Evolutionary conservation across 2,329 filamentous ascomycete genomes (phyloP).

Genomic region (Pyrenophora seminiperda): DNA sequence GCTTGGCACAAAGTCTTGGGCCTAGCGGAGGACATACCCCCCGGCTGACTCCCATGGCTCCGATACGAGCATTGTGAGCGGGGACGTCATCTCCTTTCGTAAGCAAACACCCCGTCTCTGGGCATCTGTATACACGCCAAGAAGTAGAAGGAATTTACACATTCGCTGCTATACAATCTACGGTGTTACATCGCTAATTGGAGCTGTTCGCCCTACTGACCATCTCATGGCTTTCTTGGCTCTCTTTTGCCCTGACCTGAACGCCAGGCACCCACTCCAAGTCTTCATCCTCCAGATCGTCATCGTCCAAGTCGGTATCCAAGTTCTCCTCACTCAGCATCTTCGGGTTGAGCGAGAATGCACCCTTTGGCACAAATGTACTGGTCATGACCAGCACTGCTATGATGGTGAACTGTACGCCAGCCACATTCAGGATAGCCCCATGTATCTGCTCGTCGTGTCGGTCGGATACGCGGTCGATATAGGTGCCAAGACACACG

Average conservation of each 20-base stretch:
- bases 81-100: too few species aligned
- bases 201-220: conserved; percentile 26
- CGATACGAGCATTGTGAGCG: too few species aligned
- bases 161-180: not conserved
- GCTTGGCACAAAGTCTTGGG: too few species aligned
- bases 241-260: conserved; percentile 24
- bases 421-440: conserved; percentile 53
- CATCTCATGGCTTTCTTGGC: conserved; percentile 32
- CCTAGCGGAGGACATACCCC: too few species aligned
- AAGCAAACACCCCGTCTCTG: too few species aligned
- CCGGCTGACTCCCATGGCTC: too few species aligned
- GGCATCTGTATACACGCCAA: too few species aligned
- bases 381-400: conserved; percentile 50
- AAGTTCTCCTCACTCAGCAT: conserved; percentile 50
- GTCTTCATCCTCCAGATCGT: conserved; percentile 25
- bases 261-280: conserved; percentile 29
- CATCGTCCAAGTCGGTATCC: conserved; percentile 26
- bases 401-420: conserved; percentile 57
- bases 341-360: conserved; percentile 53
- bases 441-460: conserved; percentile 47
- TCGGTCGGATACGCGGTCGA: conserved; percentile 51
- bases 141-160: not conserved
- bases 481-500: conserved; percentile 54
- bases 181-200: not conserved
- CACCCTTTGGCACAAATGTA: conserved; percentile 55